Base-by-base conservation (phyloP, 2,329 filamentous ascomycete genomes). In the Penicillium sp. region DNA sequence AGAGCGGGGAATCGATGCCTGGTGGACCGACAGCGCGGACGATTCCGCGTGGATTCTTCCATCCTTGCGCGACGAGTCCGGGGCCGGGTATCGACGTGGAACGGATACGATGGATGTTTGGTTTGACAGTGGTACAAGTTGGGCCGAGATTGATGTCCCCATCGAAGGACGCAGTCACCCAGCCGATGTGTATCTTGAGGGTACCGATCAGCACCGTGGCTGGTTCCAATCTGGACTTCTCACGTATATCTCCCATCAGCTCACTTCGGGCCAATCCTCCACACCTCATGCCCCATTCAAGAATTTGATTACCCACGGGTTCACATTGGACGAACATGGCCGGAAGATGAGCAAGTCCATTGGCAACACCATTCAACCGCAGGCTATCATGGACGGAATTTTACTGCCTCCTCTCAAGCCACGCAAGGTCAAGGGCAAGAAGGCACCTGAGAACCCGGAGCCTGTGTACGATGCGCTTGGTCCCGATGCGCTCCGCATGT, bases 321-420 rank as follows among this genome's bases (percentile, higher is more conserved):
- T 99, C 70, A 92, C 91, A 0, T 83, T 99, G 2, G 94, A 99
- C 65, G 82, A 88, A 46, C 78, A 89, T 34, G 92, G 92, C n/a
- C 91, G 90, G 69, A 99, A 99, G 73, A 99, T 99, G 94, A 97
- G 92, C 70, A 99, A 99, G 73, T 97, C 92, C 0, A 77, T 97
- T 1, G 94, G 94, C 14, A 99, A 99, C 67, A 87, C 89, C 27
- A 86, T 97, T 52, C 82, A 85, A 0, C 92, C 93, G 0, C 79
- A 83, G 6, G 81, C 96, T 58, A 92, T 99, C 61, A 94, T 97
- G 79, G 84, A 90, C 48, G 93, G 93, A 6, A 85, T 86, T 3
- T 78, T 96, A 10, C 75, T 95, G 13, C 88, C 89, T 5, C 85
- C 87, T 0, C 68, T 87, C 36, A 89, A 88, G 68, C 74, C 75